These are phyloP conservation scores for Paraphoma chrysanthemicola DNA, from an alignment of 2,329 filamentous ascomycete genomes.

Conservation along the genomic window DNA sequence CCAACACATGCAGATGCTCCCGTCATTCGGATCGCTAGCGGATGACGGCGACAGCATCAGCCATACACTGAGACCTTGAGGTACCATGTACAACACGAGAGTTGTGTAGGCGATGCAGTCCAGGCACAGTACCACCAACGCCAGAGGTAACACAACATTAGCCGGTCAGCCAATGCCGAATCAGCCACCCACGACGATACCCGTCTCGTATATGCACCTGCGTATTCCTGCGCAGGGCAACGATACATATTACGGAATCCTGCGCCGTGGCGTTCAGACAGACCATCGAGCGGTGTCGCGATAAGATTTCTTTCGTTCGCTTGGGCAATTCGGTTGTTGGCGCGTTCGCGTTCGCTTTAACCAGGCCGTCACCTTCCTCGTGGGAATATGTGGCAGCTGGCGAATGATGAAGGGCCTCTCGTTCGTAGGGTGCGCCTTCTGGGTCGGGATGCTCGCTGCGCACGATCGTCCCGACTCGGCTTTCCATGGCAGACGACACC, in stretches of 20 bases:
- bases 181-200: not conserved
- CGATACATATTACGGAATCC: conserved; percentile 1
- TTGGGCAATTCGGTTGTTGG: too few species aligned
- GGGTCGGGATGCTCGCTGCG: not conserved
- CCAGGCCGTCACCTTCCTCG: not conserved
- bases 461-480: not conserved
- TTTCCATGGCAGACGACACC: not conserved
- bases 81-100: not conserved
- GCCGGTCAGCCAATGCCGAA: conserved; percentile 16
- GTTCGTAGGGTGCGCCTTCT: not conserved
- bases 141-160: conserved; percentile 14
- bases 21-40: conserved; percentile 4
- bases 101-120: not conserved
- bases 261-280: not conserved
- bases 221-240: not conserved
- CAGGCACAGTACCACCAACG: not conserved
- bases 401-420: not conserved
- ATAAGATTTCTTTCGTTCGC: not conserved
- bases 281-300: not conserved
- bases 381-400: not conserved
- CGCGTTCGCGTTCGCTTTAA: not conserved
- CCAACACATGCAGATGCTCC: not conserved
- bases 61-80: not conserved
- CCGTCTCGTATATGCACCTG: conserved; percentile 9
- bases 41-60: conserved; percentile 5